These are phyloP conservation scores for Suillus alpinus DNA, from an alignment of 768 basidiomycete genomes.

Conservation along the genomic window DNA sequence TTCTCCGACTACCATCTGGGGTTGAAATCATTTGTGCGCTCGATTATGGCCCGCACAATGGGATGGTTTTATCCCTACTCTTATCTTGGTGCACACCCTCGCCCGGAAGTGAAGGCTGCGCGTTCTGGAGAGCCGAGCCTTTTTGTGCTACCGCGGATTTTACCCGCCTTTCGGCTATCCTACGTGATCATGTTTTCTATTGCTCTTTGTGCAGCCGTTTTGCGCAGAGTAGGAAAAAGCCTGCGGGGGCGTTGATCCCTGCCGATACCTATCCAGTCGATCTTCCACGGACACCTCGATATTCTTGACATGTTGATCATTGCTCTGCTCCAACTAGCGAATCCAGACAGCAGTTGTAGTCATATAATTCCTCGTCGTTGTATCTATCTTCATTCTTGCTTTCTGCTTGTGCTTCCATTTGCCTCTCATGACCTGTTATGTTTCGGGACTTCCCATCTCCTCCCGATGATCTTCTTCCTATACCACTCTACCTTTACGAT, in stretches of 20 bases:
- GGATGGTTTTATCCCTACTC: slow-evolving; percentile 25
- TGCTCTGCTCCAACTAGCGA: neutral
- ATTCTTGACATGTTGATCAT: neutral
- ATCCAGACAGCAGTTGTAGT: neutral
- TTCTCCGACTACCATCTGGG: slow-evolving; percentile 6
- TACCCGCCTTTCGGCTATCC: slow-evolving; percentile 14
- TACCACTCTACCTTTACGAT: too few relatives aligned
- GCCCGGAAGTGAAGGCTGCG: neutral
- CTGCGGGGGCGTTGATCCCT: slow-evolving; percentile 17
- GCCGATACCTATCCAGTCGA: neutral
- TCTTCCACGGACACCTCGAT: neutral
- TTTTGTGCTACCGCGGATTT: slow-evolving; percentile 5
- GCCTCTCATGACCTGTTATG: neutral
- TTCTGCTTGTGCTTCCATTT: neutral
- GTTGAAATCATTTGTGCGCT: slow-evolving; percentile 11
- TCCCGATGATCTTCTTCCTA: too few relatives aligned
- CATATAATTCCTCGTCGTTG: neutral
- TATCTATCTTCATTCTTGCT: neutral
- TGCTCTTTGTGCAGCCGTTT: slow-evolving; percentile 23
- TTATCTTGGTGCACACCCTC: neutral
- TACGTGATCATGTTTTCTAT: slow-evolving; percentile 28
- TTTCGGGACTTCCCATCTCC: too few relatives aligned
- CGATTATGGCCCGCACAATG: slow-evolving; percentile 15
- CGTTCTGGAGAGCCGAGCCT: neutral
- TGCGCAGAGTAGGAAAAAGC: slow-evolving; percentile 26